Evolutionary conservation across 2,329 filamentous ascomycete species (phyloP).

Genomic region (Simplicillium aogashimaense): DNA sequence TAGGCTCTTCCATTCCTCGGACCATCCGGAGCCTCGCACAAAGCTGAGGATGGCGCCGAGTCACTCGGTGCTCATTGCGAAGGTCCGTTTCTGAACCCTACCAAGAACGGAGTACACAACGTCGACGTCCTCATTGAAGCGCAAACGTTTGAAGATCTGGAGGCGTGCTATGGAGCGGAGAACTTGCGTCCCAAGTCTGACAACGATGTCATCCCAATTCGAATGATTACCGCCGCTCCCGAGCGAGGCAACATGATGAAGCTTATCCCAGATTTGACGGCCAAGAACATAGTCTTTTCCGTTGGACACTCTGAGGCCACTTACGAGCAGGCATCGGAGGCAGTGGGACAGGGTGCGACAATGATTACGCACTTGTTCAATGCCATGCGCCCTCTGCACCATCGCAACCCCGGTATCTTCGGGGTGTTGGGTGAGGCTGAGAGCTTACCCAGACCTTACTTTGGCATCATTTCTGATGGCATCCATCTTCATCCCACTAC

Average conservation of each 20-base stretch:
- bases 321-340: conserved; percentile 68
- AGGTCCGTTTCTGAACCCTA: conserved; percentile 75
- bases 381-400: conserved; percentile 82
- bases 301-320: conserved; percentile 83
- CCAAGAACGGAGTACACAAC: conserved; percentile 82
- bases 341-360: conserved; percentile 63
- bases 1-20: conserved; percentile 66
- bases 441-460: conserved; percentile 56
- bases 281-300: conserved; percentile 62
- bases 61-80: conserved; percentile 86
- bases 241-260: conserved; percentile 63
- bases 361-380: conserved; percentile 96
- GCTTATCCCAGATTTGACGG: conserved; percentile 56
- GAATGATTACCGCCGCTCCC: conserved; percentile 79
- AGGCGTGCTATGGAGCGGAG: conserved; percentile 59
- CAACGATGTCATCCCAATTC: conserved; percentile 41
- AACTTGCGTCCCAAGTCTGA: conserved; percentile 44
- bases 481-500: conserved; percentile 84
- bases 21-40: conserved; percentile 52
- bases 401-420: conserved; percentile 86
- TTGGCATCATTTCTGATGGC: conserved; percentile 83
- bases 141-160: conserved; percentile 53
- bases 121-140: conserved; percentile 58
- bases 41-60: conserved; percentile 64
- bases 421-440: conserved; percentile 67